These are phyloP conservation scores for Monosporascus sp. DNA, from an alignment of 2,329 filamentous ascomycete species.

Conservation along the genomic window DNA sequence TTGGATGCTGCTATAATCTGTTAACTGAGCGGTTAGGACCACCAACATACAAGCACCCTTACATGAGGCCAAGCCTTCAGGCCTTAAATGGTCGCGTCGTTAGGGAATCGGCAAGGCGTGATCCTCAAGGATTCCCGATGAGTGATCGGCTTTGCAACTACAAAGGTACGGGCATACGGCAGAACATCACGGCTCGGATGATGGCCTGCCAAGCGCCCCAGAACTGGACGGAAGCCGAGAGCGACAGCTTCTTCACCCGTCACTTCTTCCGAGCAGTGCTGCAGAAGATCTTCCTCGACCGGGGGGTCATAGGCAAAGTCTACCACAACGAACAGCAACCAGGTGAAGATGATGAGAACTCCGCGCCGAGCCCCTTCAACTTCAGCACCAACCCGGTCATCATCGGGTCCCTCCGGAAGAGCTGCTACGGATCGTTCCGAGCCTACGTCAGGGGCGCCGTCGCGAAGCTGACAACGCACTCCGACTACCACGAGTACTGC, in stretches of 20 bases:
- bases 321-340: slow-evolving; percentile 31
- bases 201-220: slow-evolving; percentile 95
- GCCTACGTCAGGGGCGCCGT: slow-evolving; percentile 78
- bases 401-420: slow-evolving; percentile 77
- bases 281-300: slow-evolving; percentile 88
- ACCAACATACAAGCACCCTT: slow-evolving; percentile 78
- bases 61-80: slow-evolving; percentile 64
- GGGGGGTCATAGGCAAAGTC: slow-evolving; percentile 64
- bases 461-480: slow-evolving; percentile 60
- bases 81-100: slow-evolving; percentile 63
- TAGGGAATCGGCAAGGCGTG: slow-evolving; percentile 64
- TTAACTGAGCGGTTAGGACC: slow-evolving; percentile 85
- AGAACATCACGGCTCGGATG: slow-evolving; percentile 96
- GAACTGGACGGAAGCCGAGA: slow-evolving; percentile 83
- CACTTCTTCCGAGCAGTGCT: slow-evolving; percentile 90
- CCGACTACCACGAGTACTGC: slow-evolving; percentile 49
- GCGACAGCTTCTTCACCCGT: slow-evolving; percentile 80
- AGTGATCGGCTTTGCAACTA: slow-evolving; percentile 62
- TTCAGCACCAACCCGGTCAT: slow-evolving; percentile 72
- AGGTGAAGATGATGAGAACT: slow-evolving; percentile 19
- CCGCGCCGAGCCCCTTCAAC: slow-evolving; percentile 37
- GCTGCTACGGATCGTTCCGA: slow-evolving; percentile 68
- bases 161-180: slow-evolving; percentile 58
- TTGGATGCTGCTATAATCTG: slow-evolving; percentile 97
- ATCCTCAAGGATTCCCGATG: slow-evolving; percentile 93